Conservation (phyloP, 2,329 filamentous ascomycete genomes). For the Ophiostoma sp. region DNA sequence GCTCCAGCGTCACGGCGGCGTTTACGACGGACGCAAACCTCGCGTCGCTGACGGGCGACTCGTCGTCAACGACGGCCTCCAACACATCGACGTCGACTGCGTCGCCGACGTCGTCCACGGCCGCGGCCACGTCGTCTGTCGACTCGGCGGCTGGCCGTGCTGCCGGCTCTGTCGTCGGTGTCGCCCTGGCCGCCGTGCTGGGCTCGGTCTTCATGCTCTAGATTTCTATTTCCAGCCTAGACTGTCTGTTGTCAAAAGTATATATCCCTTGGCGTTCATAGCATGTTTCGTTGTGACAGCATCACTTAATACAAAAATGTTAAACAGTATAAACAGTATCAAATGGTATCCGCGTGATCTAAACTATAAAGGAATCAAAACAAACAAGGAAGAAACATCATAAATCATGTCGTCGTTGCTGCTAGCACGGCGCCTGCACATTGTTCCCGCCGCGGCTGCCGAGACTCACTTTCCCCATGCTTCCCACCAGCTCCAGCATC, state of each 20-base stretch:
- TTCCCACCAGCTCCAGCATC: slow-evolving; percentile 24
- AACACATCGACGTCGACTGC: not conserved
- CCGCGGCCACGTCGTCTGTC: not conserved
- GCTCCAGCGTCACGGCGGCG: slow-evolving; percentile 32
- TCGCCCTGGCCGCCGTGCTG: not conserved
- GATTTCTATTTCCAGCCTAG: not conserved
- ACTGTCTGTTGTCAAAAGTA: not conserved
- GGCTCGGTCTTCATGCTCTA: slow-evolving; percentile 4
- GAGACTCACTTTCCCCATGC: slow-evolving; percentile 23
- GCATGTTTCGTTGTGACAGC: too few relatives aligned
- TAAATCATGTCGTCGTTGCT: not conserved
- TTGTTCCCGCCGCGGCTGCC: slow-evolving; percentile 17
- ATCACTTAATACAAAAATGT: not conserved
- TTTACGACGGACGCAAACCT: slow-evolving; percentile 33
- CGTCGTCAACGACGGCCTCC: not conserved
- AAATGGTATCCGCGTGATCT: not conserved
- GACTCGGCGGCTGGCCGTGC: slow-evolving; percentile 15
- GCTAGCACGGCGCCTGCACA: slow-evolving; percentile 23
- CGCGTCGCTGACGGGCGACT: slow-evolving; percentile 19
- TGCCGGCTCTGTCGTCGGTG: slow-evolving; percentile 22
- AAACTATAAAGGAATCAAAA: not conserved
- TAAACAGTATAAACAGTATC: not conserved
- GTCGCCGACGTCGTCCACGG: not conserved
- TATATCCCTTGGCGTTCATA: slow-evolving; percentile 2
- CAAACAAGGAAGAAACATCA: not conserved